Base-by-base conservation (phyloP, 2,329 filamentous ascomycete genomes). In the Xylaria hypoxylon region DNA sequence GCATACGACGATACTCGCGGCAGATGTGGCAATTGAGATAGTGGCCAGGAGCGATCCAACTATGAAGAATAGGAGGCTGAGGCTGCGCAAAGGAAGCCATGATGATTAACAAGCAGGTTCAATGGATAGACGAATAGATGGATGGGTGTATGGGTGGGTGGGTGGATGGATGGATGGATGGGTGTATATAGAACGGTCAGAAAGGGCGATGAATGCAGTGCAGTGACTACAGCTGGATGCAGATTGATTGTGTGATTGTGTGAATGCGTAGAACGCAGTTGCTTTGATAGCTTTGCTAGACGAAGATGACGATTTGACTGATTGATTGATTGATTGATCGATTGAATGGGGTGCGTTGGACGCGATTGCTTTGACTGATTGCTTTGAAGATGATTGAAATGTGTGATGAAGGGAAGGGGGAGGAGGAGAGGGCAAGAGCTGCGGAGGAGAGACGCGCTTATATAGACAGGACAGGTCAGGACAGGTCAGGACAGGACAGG, bases 91-190 rank as follows among this genome's bases (percentile, higher is more conserved):
- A 38, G 11, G 44, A 55, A 38, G 59, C 24, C 66, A 68, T 68
- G 44, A 65, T 62, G 60, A 50, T 68, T 50, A 68, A 62, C 10
- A 42, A 33, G 60, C 28, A 61, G 52, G 59, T 7, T 59, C 58
- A 42, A 58, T 15, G 11, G 42, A 48, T 24, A 4, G 17, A n/a
- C 28, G 50, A n/a, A n/a, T n/a, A n/a, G 7, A 35, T 33, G 33
- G 24, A 48, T 15, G 10, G 17, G n/a, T n/a, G n/a, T 35, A 17
- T n/a, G n/a, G n/a, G n/a, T n/a, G n/a, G n/a, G n/a, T n/a, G n/a
- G n/a, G n/a, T n/a, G n/a, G 42, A 48, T 24, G 7, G 17, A n/a
- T 40, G 50, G 7, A 35, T 33, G 33, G 24, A 48, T 15, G 10
- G 17, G n/a, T n/a, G n/a, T 35, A 17, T n/a, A 42, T 38, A 50